A percentile compares a stretch with the other conserved stretches of the same genome.
These are phyloP conservation scores for Chaetomium sp. DNA, from an alignment of 2,329 filamentous ascomycete genomes.

Conservation along the genomic window DNA sequence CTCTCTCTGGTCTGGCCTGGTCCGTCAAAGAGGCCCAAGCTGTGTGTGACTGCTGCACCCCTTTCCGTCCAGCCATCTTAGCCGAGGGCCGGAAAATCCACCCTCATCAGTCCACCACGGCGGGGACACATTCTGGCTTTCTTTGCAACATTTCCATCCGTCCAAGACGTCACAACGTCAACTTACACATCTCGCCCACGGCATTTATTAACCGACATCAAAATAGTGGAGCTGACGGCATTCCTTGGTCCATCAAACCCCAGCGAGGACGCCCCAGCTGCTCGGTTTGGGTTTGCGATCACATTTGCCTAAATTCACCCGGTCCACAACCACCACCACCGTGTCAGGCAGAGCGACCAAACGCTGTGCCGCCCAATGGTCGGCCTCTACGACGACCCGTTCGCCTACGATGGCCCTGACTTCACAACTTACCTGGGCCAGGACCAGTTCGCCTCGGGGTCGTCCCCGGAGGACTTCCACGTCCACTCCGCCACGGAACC, in stretches of 20 bases:
- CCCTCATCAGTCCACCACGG: conserved; percentile 9
- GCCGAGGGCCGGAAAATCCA: conserved; percentile 3
- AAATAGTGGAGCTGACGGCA: conserved; percentile 26
- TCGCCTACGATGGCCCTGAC: conserved; percentile 23
- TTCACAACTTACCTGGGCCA: conserved; percentile 16
- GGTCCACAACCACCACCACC: conserved; percentile 25
- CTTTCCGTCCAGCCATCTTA: conserved; percentile 9
- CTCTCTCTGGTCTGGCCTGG: neutral
- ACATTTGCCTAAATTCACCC: conserved; percentile 27
- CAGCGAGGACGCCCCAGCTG: conserved; percentile 19
- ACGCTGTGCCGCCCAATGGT: conserved; percentile 21
- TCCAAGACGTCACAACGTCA: neutral
- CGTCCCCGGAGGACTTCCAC: conserved; percentile 27
- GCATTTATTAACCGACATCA: conserved; percentile 25
- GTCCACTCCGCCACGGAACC: conserved; percentile 25
- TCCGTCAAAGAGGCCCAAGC: conserved; percentile 7
- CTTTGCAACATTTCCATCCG: neutral
- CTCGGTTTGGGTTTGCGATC: conserved; percentile 16
- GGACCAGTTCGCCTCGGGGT: conserved; percentile 16
- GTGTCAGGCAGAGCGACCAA: conserved; percentile 2
- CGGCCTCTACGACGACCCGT: conserved; percentile 25
- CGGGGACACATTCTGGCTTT: neutral
- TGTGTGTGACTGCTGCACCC: conserved; percentile 8
- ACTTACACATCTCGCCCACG: conserved; percentile 17
- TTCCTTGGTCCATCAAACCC: conserved; percentile 5